These are phyloP conservation scores for Blastobotrys mokoenaii DNA, from an alignment of 805 yeast species.

Conservation along the genomic window DNA sequence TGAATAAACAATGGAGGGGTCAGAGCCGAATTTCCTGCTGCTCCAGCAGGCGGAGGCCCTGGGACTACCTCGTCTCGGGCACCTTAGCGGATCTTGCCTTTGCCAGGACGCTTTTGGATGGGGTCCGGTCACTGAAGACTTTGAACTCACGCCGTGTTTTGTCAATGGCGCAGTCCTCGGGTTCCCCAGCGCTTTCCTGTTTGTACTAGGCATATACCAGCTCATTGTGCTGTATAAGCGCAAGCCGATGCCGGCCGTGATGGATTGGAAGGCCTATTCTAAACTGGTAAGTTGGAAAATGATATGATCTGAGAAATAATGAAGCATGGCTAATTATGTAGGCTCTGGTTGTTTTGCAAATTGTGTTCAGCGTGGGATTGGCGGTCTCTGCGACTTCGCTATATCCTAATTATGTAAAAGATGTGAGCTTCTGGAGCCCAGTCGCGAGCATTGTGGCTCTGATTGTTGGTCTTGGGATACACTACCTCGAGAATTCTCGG, in stretches of 20 bases:
- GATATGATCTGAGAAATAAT: too few species aligned
- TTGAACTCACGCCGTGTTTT: conserved; percentile 18
- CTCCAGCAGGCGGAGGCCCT: too few species aligned
- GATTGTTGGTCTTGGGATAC: conserved; percentile 45
- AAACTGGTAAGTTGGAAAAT: conserved; percentile 12
- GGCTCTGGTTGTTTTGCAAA: conserved; percentile 15
- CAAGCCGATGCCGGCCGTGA: conserved; percentile 15
- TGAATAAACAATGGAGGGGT: too few species aligned
- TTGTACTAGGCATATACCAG: conserved; percentile 4
- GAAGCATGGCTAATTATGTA: conserved; percentile 3
- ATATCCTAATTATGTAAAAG: not conserved
- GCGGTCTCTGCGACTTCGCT: conserved; percentile 1
- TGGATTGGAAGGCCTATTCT: conserved; percentile 19
- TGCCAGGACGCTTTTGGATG: conserved; percentile 25
- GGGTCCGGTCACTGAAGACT: conserved; percentile 28
- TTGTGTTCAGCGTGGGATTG: conserved; percentile 9
- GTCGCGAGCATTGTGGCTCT: conserved; percentile 35
- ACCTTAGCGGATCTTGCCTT: not conserved
- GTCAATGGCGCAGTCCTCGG: conserved; percentile 13
- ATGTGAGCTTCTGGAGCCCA: conserved; percentile 31
- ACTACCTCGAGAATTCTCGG: conserved; percentile 66
- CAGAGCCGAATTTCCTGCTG: too few species aligned
- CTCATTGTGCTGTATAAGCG: not conserved
- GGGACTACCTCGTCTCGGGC: too few species aligned
- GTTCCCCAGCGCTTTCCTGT: conserved; percentile 10